Evolutionary conservation across 345 rosid genomes (phyloP), one percentile per base, ranked within the genome.

Genomic region (Acer negundo): DNA sequence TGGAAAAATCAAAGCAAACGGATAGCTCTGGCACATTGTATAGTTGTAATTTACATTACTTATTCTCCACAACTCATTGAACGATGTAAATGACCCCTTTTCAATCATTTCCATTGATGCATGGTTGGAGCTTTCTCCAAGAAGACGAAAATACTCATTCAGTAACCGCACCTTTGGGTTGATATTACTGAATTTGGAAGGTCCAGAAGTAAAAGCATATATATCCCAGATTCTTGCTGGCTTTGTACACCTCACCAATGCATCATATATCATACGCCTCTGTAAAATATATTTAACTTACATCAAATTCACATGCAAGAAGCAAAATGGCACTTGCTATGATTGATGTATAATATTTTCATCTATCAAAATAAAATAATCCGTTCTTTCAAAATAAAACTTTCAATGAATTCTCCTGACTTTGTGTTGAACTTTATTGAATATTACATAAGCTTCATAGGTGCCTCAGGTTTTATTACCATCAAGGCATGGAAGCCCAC

Each of bases 61-160:
- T 79, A 96, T 93, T 87, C 98, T 94, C 99, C 97, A 96, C 73
- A 84, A 80, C 56, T 91, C 93, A 88, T 91, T 96, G 80, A 92
- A 93, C 77, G 87, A 19, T 74, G 90, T 62, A 81, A 88, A 96
- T 6, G 95, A 89, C 13, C 88, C 87, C 19, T 86, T 82, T 80
- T 91, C 91, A 77, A 94, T 85, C 94, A 94, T 88, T 56, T 79
- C 79, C 87, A 75, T 88, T 53, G 99, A 88, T 47, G 97, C 95
- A 76, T 46, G 80, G 71, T 23, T 64, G 59, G 90, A 88, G 71
- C 85, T 75, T 82, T 81, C 87, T 77, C 97, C 94, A 62, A 96
- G 88, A 80, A 94, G 97, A 76, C 98, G 98, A 72, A 94, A 92
- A 79, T 91, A 96, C 85, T 96, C 99, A 83, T 89, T 89, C 88